Evolutionary conservation across 148 eudicot species (phyloP), one percentile per base, ranked within the genome.

Genomic region (Bassia scoparia): DNA sequence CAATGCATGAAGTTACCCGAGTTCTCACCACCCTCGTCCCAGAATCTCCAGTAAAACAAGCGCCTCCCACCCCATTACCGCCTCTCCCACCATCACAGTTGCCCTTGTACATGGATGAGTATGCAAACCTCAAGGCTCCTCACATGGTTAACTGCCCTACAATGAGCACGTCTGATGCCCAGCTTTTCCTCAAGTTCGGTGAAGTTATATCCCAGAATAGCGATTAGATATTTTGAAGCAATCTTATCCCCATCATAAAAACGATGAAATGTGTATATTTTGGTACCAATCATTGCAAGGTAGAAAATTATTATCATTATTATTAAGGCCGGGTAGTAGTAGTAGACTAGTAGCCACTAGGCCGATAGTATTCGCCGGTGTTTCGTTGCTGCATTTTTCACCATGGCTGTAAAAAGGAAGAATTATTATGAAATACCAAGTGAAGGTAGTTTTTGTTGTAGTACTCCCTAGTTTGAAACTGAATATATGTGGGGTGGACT

Each of bases 131-230:
- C 37, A 92, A 90, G 82, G 82, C 89, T 23, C 94, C 99, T 16
- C 96, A 92, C 78, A 73, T 92, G 87, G 95, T 92, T 16, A 86
- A 90, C 73, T 90, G 92, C 80, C 82, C 95, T 49, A 86, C 94
- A 53, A 85, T 89, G 84, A 96, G 99, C 87, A 96, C 99, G 54
- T 96, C 99, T 35, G 99, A 96, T 84, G 97, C 96, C 49, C 96
- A 96, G 58, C 88, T 96, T 54, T 96, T 96, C 67, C 85, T 90
- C 10, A 92, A 92, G 78, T 96, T 96, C 68, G 96, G 97, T 4
- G 94, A 96, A 83, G 96, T 92, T 20, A 96, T 96, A 59, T 92
- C 99, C 48, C 97, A 90, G 68, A 96, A 92, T 87, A 96, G 94
- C 65, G 85, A 71, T 44, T 87, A 68, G 77, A 21, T 34, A n/a